A percentile compares a stretch with the other conserved stretches of the same genome.
phyloP scores from a whole-genome alignment of 495 filamentous ascomycete species.

The Pseudevernia furfuracea region DNA sequence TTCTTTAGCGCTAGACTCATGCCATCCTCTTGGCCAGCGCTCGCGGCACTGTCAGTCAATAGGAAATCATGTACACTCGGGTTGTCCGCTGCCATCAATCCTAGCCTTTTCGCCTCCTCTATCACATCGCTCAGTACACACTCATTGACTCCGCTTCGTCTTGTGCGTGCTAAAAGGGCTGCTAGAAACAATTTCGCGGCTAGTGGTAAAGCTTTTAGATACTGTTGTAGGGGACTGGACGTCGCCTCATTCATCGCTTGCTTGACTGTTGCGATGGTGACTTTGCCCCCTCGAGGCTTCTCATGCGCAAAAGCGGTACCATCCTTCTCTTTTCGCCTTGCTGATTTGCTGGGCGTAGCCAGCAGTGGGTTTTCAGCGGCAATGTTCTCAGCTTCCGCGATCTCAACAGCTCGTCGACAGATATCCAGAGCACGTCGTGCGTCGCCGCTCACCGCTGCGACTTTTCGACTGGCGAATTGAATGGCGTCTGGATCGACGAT shows the following conservation, averaged over 20 bases:
- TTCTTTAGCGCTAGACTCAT: not conserved
- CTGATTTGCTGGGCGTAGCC: conserved; percentile 38
- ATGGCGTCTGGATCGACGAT: conserved; percentile 91
- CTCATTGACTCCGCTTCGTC: conserved; percentile 77
- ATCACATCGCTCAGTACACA: conserved; percentile 83
- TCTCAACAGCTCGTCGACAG: conserved; percentile 88
- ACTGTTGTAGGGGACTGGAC: conserved; percentile 81
- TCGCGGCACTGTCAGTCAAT: conserved; percentile 5
- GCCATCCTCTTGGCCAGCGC: conserved; percentile 1
- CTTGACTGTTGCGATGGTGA: conserved; percentile 89
- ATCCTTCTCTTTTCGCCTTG: conserved; percentile 22
- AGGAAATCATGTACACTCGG: conserved; percentile 20
- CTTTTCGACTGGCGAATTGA: conserved; percentile 93
- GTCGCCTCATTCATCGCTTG: conserved; percentile 93
- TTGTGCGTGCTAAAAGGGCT: conserved; percentile 67
- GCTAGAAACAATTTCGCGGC: conserved; percentile 77
- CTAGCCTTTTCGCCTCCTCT: conserved; percentile 75
- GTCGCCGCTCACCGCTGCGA: conserved; percentile 92
- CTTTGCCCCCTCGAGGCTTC: conserved; percentile 40
- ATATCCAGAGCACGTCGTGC: conserved; percentile 91
- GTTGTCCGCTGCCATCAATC: conserved; percentile 51
- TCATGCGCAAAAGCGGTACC: conserved; percentile 7
- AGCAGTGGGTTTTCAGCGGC: conserved; percentile 27
- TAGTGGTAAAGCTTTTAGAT: conserved; percentile 72
- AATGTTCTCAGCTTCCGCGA: conserved; percentile 70